Base-by-base conservation (phyloP, 352 stramenopile species). In the Pythium dissimile region DNA sequence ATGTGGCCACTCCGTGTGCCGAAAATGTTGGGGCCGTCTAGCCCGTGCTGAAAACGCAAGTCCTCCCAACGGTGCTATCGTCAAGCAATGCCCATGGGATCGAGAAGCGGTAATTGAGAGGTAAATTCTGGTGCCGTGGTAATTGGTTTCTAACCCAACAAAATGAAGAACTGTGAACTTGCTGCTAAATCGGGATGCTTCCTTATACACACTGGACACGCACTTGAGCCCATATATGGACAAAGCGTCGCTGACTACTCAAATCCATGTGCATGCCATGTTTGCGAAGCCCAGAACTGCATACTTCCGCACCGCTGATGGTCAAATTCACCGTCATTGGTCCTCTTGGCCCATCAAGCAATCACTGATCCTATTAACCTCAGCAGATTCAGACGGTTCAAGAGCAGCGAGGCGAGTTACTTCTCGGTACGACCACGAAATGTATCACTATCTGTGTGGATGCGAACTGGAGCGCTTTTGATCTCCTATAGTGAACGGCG, bases 41-140 rank as follows among this genome's bases (percentile, higher is more conserved):
- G 39, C 15, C 9, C 45, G n/a, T 21, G 21, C 56, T 18, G 12
- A 55, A 5, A 16, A 38, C 12, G 24, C 11, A n/a, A 47, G 27
- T 46, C 20, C 50, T 0, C 6, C 28, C 1, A 23, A 48, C 21
- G 38, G 16, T 56, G 18, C 27, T 24, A 50, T 64, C 27, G 41
- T 30, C 34, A 65, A 66, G 15, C 48, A 76, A 50, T 89, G 79
- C 65, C 79, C 79, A 9, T 87, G 79, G 79, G 79, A 89, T 69
- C 75, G 79, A 18, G 73, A 84, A 28, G 26, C 64, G 9, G 79
- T 84, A 24, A 71, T 68, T 18, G 73, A 77, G 64, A 38, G n/a
- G 24, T 47, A 56, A 41, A 21, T 16, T n/a, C 20, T 7, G 9
- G 10, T 11, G 16, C 5, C 2, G 9, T 43, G 13, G 12, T 15